Base-by-base conservation (phyloP, 1,284 basidiomycete species). In the Pholiota adiposa region DNA sequence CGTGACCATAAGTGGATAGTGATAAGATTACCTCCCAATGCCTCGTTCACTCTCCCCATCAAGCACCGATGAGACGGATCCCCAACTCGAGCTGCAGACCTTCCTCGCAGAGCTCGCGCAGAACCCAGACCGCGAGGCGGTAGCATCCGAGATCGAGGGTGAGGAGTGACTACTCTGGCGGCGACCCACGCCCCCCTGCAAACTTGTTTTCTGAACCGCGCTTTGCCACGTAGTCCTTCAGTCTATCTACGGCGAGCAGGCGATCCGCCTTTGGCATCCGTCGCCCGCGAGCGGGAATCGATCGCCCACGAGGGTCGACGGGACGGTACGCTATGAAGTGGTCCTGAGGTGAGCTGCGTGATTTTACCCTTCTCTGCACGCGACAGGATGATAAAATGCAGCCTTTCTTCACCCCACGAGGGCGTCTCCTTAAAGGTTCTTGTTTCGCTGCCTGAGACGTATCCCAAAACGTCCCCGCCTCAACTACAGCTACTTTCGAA, bases 401-500 rank as follows among this genome's bases (percentile, higher is more conserved):
- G 85, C 66, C 72, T 89, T 51, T 79, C 81, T 52, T 75, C 84
- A 40, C 85, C 86, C 51, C 77, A 87, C 63, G 83, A 87, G 63
- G 82, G 84, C 21, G 73, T 88, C 23, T 72, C 79, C 6, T 77
- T 93, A 54, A 80, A 83, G 54, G 69, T 96, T 16, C 80, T 94
- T 4, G 89, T 94, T 38, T 92, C 92, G 23, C 74, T 95, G 3
- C 86, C 92, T 4, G 75, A 79, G 7, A 80, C 82, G 3, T 96
- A 97, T 72, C 94, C 94, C 0, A 72, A 81, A 7, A 73, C 80
- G 1, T 81, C 86, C 11, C 84, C 92, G 8, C 94, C 94, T 1
- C 92, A 94, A 68, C 79, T 96, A 0, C 93, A 96, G 70, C 82
- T 97, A 0, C 80, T 96, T 23, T 95, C 93, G 3, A 84, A 87